Evolutionary conservation across 2,329 filamentous ascomycete species (phyloP).

Genomic region (Stemphylium beticola): DNA sequence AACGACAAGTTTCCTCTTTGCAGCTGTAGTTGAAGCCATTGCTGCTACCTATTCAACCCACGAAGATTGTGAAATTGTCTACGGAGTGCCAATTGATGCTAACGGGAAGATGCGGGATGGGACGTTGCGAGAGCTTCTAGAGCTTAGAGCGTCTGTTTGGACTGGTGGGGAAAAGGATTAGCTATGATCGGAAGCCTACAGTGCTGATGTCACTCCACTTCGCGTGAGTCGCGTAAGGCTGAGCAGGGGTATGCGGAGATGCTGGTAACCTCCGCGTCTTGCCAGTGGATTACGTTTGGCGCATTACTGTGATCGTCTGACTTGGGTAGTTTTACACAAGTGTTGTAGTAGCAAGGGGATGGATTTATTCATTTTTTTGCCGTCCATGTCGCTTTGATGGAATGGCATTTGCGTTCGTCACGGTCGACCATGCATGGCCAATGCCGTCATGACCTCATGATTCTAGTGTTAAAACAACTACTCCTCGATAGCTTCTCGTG

Average conservation of each 20-base stretch:
- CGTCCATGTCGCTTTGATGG: too few relatives aligned
- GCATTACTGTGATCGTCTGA: too few relatives aligned
- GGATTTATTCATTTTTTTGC: not conserved
- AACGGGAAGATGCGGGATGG: not conserved
- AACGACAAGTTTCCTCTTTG: constrained; percentile 81
- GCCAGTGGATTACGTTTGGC: not conserved
- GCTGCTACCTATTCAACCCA: constrained; percentile 7
- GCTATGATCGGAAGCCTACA: constrained; percentile 19
- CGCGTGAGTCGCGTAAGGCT: constrained; percentile 28
- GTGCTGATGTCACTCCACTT: constrained; percentile 46
- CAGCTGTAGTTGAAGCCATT: constrained; percentile 61
- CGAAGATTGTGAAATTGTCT: constrained; percentile 8
- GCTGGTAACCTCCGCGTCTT: constrained; percentile 11
- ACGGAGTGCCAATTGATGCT: not conserved
- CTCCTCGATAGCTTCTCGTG: not conserved
- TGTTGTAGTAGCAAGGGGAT: not conserved
- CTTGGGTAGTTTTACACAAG: not conserved
- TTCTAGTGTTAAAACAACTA: not conserved
- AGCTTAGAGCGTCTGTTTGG: not conserved
- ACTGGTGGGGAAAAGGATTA: too few relatives aligned
- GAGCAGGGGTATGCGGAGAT: constrained; percentile 28
- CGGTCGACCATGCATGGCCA: not conserved
- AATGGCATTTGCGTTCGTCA: not conserved
- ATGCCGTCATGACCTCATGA: constrained; percentile 11
- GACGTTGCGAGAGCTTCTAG: not conserved